Conservation (phyloP, 2,329 filamentous ascomycete species). For the Huntiella abstrusa region DNA sequence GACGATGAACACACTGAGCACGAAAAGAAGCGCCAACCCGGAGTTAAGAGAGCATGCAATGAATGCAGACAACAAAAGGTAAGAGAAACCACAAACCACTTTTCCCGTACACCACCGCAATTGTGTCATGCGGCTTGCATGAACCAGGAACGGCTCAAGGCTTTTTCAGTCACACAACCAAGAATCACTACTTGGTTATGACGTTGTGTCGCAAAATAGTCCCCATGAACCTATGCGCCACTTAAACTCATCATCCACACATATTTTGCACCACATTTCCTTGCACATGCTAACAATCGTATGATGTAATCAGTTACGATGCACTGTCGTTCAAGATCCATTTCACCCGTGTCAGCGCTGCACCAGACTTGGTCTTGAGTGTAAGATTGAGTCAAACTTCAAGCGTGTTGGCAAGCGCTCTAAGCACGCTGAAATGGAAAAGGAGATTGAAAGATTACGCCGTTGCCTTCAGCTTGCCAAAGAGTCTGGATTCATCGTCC, state of each 20-base stretch:
- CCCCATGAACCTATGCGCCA: too few species aligned
- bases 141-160: not conserved
- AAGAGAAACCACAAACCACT: not conserved
- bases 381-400: slow-evolving; percentile 77
- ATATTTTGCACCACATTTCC: not conserved
- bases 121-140: not conserved
- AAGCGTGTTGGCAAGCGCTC: slow-evolving; percentile 68
- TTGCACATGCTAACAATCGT: not conserved
- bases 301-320: slow-evolving; percentile 40
- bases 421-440: slow-evolving; percentile 74
- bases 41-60: slow-evolving; percentile 65
- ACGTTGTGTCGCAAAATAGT: too few species aligned
- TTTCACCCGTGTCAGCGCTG: slow-evolving; percentile 63
- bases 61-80: slow-evolving; percentile 77
- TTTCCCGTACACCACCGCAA: not conserved
- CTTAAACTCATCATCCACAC: not conserved
- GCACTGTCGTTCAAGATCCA: slow-evolving; percentile 66
- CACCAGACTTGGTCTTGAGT: slow-evolving; percentile 59
- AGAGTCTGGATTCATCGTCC: slow-evolving; percentile 34
- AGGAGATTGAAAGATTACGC: slow-evolving; percentile 53
- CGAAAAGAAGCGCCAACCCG: slow-evolving; percentile 45
- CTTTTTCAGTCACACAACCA: not conserved
- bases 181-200: not conserved
- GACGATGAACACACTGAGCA: slow-evolving; percentile 36
- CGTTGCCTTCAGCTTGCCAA: slow-evolving; percentile 42